phyloP scores from a whole-genome alignment of 2,329 filamentous ascomycete genomes.

The Aspergillus fijiensis region DNA sequence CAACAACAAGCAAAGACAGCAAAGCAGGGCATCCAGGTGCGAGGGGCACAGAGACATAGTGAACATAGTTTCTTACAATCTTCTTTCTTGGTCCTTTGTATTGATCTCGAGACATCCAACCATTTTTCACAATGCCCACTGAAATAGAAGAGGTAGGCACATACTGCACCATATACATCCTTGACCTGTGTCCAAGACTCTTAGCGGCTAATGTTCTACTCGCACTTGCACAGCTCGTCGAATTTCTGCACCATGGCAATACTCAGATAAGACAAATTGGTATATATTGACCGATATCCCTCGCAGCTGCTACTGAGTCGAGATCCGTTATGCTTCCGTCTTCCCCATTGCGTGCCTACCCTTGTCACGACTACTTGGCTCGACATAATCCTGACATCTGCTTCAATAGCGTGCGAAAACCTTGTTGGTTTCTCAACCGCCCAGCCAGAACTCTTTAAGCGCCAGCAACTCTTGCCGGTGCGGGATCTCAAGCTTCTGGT shows the following conservation, averaged over 20 bases:
- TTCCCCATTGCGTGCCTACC: not conserved
- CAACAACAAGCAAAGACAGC: too few relatives aligned
- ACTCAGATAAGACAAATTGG: constrained; percentile 82
- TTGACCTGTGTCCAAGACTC: not conserved
- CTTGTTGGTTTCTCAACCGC: constrained; percentile 79
- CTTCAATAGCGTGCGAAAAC: constrained; percentile 69
- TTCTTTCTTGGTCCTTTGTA: not conserved
- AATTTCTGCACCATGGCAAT: constrained; percentile 89
- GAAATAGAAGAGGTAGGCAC: constrained; percentile 70
- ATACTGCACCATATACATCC: not conserved
- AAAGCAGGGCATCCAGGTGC: too few relatives aligned
- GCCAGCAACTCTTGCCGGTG: constrained; percentile 71
- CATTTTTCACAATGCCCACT: constrained; percentile 60
- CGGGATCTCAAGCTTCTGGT: constrained; percentile 85
- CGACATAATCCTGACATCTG: not conserved
- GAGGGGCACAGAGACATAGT: not conserved
- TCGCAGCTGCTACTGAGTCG: not conserved
- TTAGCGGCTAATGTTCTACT: not conserved
- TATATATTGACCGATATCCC: constrained; percentile 34
- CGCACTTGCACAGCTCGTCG: constrained; percentile 53
- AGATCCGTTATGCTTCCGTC: not conserved
- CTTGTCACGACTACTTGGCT: not conserved
- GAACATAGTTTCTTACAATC: not conserved
- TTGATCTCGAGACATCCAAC: not conserved
- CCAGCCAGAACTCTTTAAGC: constrained; percentile 81